Conservation (phyloP, 2,329 filamentous ascomycete species). For the Boeremia lycopersici region DNA sequence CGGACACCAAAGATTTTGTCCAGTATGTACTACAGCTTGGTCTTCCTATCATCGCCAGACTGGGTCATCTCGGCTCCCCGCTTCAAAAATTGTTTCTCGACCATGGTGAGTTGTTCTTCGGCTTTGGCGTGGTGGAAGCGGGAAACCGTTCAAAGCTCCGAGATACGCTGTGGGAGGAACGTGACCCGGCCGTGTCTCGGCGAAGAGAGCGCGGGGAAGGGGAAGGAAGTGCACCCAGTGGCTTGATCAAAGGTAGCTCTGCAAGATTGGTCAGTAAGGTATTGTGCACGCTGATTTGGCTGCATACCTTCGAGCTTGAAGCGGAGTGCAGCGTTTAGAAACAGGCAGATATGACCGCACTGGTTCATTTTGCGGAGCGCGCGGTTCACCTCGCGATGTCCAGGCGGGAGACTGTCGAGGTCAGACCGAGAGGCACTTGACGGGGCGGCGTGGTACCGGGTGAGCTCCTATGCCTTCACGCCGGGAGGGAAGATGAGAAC, state of each 20-base stretch:
- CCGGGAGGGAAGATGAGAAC: neutral
- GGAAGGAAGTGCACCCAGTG: neutral
- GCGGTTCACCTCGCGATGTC: neutral
- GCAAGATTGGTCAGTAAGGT: neutral
- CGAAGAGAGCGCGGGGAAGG: neutral
- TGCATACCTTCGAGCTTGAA: neutral
- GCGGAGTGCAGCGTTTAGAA: neutral
- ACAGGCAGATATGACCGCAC: neutral
- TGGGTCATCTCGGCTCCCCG: no score
- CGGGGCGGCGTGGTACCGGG: neutral
- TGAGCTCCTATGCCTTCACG: neutral
- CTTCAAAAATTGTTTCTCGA: no score
- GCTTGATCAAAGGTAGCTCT: neutral
- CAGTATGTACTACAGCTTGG: no score
- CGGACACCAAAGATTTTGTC: no score
- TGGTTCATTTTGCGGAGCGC: neutral
- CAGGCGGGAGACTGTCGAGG: neutral
- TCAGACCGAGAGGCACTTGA: neutral
- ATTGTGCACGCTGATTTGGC: fast-evolving
- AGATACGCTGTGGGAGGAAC: neutral
- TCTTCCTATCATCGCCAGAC: no score
- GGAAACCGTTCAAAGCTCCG: no score
- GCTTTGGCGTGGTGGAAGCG: no score
- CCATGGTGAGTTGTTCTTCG: no score
- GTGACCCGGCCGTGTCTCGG: neutral